Percentiles rank a stretch among this genome's conserved stretches.
phyloP scores from a whole-genome alignment of 805 yeast genomes.

The Candida vartiovaarae region DNA sequence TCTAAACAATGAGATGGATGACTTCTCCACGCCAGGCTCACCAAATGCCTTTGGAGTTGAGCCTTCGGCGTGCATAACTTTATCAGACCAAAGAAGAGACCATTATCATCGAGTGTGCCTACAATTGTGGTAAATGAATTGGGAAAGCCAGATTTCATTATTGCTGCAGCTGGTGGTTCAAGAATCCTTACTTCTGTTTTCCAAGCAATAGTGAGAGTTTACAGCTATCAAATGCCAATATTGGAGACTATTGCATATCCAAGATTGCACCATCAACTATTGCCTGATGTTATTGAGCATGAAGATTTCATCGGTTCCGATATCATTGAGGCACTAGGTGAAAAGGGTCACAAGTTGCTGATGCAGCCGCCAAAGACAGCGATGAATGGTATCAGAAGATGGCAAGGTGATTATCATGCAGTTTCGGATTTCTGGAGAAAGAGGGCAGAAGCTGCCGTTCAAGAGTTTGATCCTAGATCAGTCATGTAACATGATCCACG shows the following conservation, averaged over 20 bases:
- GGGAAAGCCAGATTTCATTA: slow-evolving; percentile 51
- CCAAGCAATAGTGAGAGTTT: slow-evolving; percentile 66
- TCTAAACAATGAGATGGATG: slow-evolving; percentile 91
- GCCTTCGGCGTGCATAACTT: slow-evolving; percentile 79
- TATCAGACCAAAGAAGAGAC: slow-evolving; percentile 70
- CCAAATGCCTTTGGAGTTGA: slow-evolving; percentile 73
- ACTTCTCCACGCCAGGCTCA: slow-evolving; percentile 67
- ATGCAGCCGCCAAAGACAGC: slow-evolving; percentile 43
- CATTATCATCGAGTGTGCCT: slow-evolving; percentile 80
- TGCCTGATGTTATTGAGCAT: slow-evolving; percentile 61
- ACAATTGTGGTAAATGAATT: slow-evolving; percentile 48
- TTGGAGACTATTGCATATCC: slow-evolving; percentile 73
- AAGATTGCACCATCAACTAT: slow-evolving; percentile 80
- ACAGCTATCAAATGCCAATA: slow-evolving; percentile 50
- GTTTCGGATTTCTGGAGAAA: slow-evolving; percentile 92
- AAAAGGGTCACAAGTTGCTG: slow-evolving; percentile 44
- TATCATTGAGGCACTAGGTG: slow-evolving; percentile 28
- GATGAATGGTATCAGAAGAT: slow-evolving; percentile 46
- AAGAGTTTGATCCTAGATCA: neutral
- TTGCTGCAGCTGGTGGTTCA: slow-evolving; percentile 96
- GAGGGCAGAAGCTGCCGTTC: slow-evolving; percentile 58
- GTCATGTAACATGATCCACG: no score
- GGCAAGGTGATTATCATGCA: slow-evolving; percentile 44
- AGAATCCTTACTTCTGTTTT: slow-evolving; percentile 77
- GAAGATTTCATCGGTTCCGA: slow-evolving; percentile 48